Evolutionary conservation across 371 early-diverging fungal species (phyloP), one percentile per base, ranked within the genome.

Genomic region (Sporodiniella umbellata): DNA sequence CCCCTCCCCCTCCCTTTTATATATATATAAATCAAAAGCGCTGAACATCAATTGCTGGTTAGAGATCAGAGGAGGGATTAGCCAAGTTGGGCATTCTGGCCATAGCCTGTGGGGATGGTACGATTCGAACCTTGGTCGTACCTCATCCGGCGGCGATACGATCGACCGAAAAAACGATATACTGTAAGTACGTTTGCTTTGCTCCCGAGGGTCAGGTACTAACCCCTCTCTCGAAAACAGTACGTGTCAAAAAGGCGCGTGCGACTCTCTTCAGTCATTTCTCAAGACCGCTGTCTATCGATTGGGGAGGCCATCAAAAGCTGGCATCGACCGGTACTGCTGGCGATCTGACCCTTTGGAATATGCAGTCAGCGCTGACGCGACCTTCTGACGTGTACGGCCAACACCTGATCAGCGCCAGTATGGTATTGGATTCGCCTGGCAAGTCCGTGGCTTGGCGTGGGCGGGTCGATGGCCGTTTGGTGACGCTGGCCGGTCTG

Each of bases 41-140:
- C 8, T 60, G 51, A 6, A 17, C 10, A 21, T 4, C 2, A 10
- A 7, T 18, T 40, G 2, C 40, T 40, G 1, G 12, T 21, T 7
- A 11, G 33, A 8, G 18, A 35, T 35, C 33, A 19, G n/a, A 15
- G n/a, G 18, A 45, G 4, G 33, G 23, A 2, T n/a, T 60, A 58
- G 51, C 60, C 0, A 64, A 60, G 47, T 45, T 84, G 6, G 84
- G 84, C 5, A 56, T 84, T 15, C 25, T 84, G 15, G 74, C 81
- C 2, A 65, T 66, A 12, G 56, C 64, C 1, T 79, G 78, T 45
- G 83, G 84, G 0, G 79, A 82, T 58, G 78, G 78, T 2, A 57
- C 49, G 26, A 26, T 75, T 15, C 46, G 80, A 6, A 58, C 74
- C 3, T 50, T 79, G 11, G 63, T 70, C 23, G 65, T 84, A 0